phyloP scores from a whole-genome alignment of 73 alveolate genomes.

The Breviolum minutum region DNA sequence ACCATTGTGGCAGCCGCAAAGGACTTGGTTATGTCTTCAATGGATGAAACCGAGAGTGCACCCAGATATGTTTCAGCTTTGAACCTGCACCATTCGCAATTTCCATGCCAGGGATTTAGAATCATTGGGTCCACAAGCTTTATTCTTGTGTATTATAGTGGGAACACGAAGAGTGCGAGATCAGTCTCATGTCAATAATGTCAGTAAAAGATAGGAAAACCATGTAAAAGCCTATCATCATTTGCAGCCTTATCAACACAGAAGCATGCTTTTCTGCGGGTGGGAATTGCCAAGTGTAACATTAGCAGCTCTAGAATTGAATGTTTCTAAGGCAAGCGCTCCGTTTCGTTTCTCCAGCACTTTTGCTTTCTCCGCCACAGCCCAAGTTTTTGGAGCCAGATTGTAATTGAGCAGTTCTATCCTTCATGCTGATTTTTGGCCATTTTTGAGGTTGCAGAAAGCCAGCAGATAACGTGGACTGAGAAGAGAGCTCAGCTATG shows the following conservation, averaged over 20 bases:
- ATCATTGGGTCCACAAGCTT: background rate
- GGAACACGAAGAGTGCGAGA: background rate
- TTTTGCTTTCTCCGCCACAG: background rate
- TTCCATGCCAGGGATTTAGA: background rate
- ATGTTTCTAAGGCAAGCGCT: constrained; percentile 28
- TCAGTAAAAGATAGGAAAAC: background rate
- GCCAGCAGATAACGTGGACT: constrained; percentile 27
- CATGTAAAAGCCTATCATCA: background rate
- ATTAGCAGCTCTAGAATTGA: background rate
- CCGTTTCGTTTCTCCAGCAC: constrained; percentile 45
- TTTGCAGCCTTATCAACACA: background rate
- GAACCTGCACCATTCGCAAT: background rate
- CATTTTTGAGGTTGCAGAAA: background rate
- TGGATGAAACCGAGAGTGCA: no score
- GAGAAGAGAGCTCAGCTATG: constrained; percentile 18
- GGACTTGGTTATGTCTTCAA: background rate
- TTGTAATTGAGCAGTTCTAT: no score
- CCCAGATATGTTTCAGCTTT: no score
- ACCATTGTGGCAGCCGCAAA: constrained; percentile 20
- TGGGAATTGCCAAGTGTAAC: background rate
- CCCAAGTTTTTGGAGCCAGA: background rate
- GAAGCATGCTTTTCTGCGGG: no score
- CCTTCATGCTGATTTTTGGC: background rate
- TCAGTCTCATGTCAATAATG: background rate
- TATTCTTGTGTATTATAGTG: background rate